Conservation (phyloP, 441 rosid genomes). For the Adansonia gregorii region DNA sequence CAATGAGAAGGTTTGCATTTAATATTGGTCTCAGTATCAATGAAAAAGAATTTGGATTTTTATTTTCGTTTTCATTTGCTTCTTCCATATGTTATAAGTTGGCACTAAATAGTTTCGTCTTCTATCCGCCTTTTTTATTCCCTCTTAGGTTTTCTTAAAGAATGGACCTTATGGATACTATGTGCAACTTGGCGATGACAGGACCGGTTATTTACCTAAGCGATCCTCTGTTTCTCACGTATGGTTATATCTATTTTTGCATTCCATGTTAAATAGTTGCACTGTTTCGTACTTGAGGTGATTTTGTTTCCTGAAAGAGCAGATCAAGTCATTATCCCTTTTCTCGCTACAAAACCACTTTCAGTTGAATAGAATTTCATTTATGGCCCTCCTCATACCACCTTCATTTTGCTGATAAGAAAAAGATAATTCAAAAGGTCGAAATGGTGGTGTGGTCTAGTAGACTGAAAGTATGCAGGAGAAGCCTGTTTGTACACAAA, state of each 20-base stretch:
- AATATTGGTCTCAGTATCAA: constrained; percentile 23
- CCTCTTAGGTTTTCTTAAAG: constrained; percentile 77
- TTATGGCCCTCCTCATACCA: not conserved
- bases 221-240: constrained; percentile 85
- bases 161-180: constrained; percentile 93
- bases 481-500: not conserved
- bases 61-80: not conserved
- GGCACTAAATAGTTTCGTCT: not conserved
- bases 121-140: not conserved
- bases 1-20: constrained; percentile 75
- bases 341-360: not conserved
- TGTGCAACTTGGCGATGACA: constrained; percentile 95
- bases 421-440: not conserved
- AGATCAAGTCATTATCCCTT: constrained; percentile 29
- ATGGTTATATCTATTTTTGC: constrained; percentile 25
- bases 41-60: constrained; percentile 10
- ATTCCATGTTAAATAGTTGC: not conserved
- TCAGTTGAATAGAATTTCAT: not conserved
- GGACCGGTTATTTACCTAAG: constrained; percentile 72
- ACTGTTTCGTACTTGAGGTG: constrained; percentile 10
- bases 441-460: constrained; percentile 7
- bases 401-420: not conserved
- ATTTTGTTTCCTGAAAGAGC: constrained; percentile 22
- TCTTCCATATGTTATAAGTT: constrained; percentile 7
- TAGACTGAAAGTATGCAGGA: not conserved